phyloP scores from a whole-genome alignment of 176 grass and related monocot species.

The Oryza brachyantha region DNA sequence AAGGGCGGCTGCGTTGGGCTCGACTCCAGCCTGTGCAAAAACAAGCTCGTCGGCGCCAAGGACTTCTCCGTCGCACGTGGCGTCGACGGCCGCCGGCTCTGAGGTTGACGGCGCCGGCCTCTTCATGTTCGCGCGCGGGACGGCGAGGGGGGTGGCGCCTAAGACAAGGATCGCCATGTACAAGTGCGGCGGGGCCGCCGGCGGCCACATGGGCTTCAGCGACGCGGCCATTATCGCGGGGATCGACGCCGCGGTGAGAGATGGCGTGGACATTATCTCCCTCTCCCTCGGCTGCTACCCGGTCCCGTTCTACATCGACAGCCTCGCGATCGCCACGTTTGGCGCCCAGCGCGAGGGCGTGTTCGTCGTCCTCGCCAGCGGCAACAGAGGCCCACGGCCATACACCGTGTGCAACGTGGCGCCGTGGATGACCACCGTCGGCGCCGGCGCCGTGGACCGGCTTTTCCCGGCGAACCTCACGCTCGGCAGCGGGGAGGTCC shows the following conservation, averaged over 20 bases:
- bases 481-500: slow-evolving; percentile 28
- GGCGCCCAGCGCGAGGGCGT: slow-evolving; percentile 18
- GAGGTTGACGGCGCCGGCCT: neutral
- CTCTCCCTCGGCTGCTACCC: neutral
- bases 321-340: slow-evolving; percentile 13
- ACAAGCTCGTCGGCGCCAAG: slow-evolving; percentile 52
- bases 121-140: neutral
- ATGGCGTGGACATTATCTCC: slow-evolving; percentile 41
- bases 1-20: slow-evolving; percentile 33
- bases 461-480: slow-evolving; percentile 29
- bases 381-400: neutral
- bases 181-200: slow-evolving; percentile 9
- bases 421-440: slow-evolving; percentile 45
- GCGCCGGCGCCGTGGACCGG: slow-evolving; percentile 31
- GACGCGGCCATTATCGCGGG: neutral
- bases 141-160: slow-evolving; percentile 10
- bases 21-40: slow-evolving; percentile 47
- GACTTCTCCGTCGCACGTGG: slow-evolving; percentile 40
- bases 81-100: slow-evolving; percentile 30
- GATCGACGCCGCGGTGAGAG: slow-evolving; percentile 25
- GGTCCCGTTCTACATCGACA: neutral
- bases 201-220: neutral
- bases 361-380: slow-evolving; percentile 26
- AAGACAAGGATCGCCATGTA: slow-evolving; percentile 33
- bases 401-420: neutral